phyloP scores from a whole-genome alignment of 2,329 filamentous ascomycete species.

The Cercospora zeina region DNA sequence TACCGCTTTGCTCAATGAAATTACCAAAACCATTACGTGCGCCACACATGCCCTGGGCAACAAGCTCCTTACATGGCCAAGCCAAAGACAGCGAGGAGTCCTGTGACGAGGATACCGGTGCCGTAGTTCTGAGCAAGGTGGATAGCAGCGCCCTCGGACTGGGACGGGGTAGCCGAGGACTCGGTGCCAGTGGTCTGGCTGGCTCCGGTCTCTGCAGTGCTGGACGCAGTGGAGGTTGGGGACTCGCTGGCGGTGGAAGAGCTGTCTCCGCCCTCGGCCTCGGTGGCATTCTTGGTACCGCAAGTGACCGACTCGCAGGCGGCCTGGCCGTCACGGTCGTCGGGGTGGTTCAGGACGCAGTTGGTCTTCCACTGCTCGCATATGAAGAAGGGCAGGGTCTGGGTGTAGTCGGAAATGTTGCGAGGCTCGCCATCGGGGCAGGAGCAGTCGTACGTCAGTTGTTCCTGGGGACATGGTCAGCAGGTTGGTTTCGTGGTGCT shows the following conservation, averaged over 20 bases:
- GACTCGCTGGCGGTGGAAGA: slow-evolving; percentile 37
- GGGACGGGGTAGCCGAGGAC: slow-evolving; percentile 28
- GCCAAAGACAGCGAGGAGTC: slow-evolving; percentile 58
- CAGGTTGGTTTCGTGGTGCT: slow-evolving; percentile 30
- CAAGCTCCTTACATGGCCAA: slow-evolving; percentile 54
- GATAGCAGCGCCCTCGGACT: slow-evolving; percentile 45
- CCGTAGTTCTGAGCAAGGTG: slow-evolving; percentile 53
- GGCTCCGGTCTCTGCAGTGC: slow-evolving; percentile 30
- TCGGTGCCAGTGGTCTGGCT: slow-evolving; percentile 38
- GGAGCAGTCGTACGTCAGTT: slow-evolving; percentile 58
- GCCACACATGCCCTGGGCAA: background rate
- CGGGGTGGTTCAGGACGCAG: slow-evolving; percentile 45
- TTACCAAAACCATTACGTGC: slow-evolving; percentile 9
- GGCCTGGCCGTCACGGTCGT: slow-evolving; percentile 43
- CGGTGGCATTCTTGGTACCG: slow-evolving; percentile 52
- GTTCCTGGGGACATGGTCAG: slow-evolving; percentile 33
- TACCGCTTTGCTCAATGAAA: slow-evolving; percentile 10
- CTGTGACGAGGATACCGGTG: slow-evolving; percentile 51
- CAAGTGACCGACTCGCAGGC: slow-evolving; percentile 55
- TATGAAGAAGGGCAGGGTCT: slow-evolving; percentile 62
- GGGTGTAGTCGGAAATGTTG: slow-evolving; percentile 57
- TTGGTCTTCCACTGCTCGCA: slow-evolving; percentile 55
- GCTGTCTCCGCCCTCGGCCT: slow-evolving; percentile 35
- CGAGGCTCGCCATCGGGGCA: slow-evolving; percentile 59
- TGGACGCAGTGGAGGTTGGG: slow-evolving; percentile 26